Base-by-base conservation (phyloP, 2,329 filamentous ascomycete species). In the Phialophora macrospora region DNA sequence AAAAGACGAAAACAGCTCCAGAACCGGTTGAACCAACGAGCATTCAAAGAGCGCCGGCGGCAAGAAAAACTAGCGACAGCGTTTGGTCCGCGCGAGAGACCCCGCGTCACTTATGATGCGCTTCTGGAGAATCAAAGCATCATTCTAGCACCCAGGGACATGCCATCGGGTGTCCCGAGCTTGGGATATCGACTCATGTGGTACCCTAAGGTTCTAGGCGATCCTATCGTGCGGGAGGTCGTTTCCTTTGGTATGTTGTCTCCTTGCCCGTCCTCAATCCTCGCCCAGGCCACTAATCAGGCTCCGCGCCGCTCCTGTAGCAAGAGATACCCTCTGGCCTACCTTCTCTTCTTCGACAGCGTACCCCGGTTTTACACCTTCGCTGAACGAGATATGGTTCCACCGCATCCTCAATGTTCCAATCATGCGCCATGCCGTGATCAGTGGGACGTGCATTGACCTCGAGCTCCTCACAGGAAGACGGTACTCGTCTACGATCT, bases 251-350 rank as follows among this genome's bases (percentile, higher is more conserved):
- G 60, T 56, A 20, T 17, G 51, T 41, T 1, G 4, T 9, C 20
- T 28, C 22, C 20, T 24, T 8, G 17, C 17, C 38, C 9, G 3
- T 24, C 2, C n/a, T 22, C 20, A 4, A 24, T 20, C 57, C 14
- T 38, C 14, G 41, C n/a, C 20, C 12, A 2, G n/a, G 17, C 20
- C 48, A 22, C 24, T 56, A 49, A 62, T 38, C 22, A 44, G 32
- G 24, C 48, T 55, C 4, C 9, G 14, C 48, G 14, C 5, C 14
- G 14, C 24, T 8, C 28, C 22, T 22, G n/a, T 46, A 51, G 51
- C 52, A 14, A 51, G 52, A 20, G 60, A 62, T 20, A 30, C 26
- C 20, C 60, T 62, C 20, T 62, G 60, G 60, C 60, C 60, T 17
- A 44, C 49, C 11, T 62, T 62, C 46, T 54, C 30, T 34, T 51